phyloP scores from a whole-genome alignment of 805 yeast species.

The Saccharomycopsis guyanensis region DNA sequence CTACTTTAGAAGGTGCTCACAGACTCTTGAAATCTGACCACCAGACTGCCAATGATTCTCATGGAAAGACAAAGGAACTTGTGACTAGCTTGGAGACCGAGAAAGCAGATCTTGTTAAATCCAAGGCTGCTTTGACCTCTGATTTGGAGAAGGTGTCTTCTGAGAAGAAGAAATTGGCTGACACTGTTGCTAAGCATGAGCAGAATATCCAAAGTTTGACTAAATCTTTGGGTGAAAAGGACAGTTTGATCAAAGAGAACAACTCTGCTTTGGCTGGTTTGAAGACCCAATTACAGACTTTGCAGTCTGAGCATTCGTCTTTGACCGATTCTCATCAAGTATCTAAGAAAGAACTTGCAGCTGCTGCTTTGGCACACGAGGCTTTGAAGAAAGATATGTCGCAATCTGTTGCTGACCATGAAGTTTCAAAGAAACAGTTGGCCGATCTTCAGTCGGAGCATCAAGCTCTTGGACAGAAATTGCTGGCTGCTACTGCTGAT shows the following conservation, averaged over 20 bases:
- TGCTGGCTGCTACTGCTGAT: background rate
- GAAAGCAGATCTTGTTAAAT: background rate
- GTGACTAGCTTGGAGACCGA: background rate
- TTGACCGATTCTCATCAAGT: background rate
- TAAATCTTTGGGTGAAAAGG: background rate
- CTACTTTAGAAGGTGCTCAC: background rate
- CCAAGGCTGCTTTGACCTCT: background rate
- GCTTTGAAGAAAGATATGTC: background rate
- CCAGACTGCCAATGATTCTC: background rate
- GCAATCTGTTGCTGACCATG: background rate
- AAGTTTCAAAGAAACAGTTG: background rate
- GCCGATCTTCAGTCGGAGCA: background rate
- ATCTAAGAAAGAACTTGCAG: background rate
- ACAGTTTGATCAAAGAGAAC: background rate
- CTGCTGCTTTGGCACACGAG: background rate
- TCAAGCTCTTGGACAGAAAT: background rate
- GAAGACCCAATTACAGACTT: background rate
- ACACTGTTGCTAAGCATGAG: background rate
- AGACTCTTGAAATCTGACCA: background rate
- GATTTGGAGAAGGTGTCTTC: background rate
- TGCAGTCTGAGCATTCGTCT: background rate
- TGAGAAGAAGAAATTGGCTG: background rate
- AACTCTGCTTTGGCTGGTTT: background rate
- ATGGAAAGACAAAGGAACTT: background rate
- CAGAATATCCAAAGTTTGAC: background rate